Evolutionary conservation across 1,284 basidiomycete species (phyloP).

Genomic region (Sporisorium graminicola): DNA sequence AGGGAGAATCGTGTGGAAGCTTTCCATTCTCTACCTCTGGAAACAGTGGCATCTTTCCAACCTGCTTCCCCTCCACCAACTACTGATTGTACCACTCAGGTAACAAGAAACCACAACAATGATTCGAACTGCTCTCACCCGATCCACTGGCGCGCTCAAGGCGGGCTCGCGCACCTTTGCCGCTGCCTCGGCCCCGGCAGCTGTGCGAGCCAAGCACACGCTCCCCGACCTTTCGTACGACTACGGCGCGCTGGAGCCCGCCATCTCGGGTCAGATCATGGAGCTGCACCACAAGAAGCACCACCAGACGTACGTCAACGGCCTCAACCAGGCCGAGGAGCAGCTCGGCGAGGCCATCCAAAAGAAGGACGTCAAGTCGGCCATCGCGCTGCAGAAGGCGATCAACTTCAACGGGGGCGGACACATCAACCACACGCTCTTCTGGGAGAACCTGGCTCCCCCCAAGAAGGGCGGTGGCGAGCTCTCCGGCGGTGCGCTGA

Average conservation of each 20-base stretch:
- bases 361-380: constrained; percentile 60
- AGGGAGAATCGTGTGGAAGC: constrained; percentile 9
- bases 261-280: constrained; percentile 68
- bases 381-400: constrained; percentile 59
- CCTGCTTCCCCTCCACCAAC: background rate
- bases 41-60: background rate
- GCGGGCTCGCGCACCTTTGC: constrained; percentile 22
- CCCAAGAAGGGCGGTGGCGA: constrained; percentile 63
- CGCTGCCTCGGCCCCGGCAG: constrained; percentile 19
- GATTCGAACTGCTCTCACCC: constrained; percentile 55
- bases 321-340: constrained; percentile 66
- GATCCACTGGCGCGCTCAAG: constrained; percentile 32
- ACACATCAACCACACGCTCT: constrained; percentile 69
- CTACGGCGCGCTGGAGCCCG: constrained; percentile 67
- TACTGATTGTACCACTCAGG: background rate
- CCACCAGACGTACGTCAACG: constrained; percentile 69
- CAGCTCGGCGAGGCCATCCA: constrained; percentile 56
- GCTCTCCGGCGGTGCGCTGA: constrained; percentile 57
- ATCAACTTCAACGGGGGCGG: constrained; percentile 70
- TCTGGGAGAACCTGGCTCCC: constrained; percentile 69
- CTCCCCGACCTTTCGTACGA: constrained; percentile 69
- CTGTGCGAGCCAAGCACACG: constrained; percentile 65
- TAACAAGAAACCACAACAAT: constrained; percentile 18
- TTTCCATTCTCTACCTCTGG: background rate
- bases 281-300: constrained; percentile 69